Base-by-base conservation (phyloP, 2,329 filamentous ascomycete genomes). In the Cephalotrichum gorgonifer region DNA sequence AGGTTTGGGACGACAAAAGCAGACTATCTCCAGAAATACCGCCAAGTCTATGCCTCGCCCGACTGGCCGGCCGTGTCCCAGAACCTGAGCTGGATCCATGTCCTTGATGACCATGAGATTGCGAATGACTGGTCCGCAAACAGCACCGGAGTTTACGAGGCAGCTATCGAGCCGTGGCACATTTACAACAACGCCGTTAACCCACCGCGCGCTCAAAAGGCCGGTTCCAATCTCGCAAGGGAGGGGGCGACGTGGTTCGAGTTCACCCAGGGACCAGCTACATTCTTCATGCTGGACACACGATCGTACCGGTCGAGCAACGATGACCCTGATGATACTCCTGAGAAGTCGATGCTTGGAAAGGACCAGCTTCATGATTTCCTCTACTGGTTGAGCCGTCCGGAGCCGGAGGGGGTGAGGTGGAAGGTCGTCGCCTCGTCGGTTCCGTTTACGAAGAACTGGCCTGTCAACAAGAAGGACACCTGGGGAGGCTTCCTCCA, bases 381-480 rank as follows among this genome's bases (percentile, higher is more conserved):
- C 2, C 70, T 96, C 5, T 73, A 74, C 4, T 98, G 86, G 76
- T 74, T 98, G 20, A 71, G 72, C 11, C 79, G 77, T 1, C 81
- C 86, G 1, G 85, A 88, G 54, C 84, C 86, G 0, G 70, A 71
- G 27, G 88, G 88, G 1, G 83, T 96, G 0, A 83, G 84, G 59
- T 98, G 93, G 91, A 97, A 97, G 69, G 82, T 98, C 57, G 73
- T 98, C 46, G 83, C 90, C 17, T 90, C 86, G 35, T 90, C 86
- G 17, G 86, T 97, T 5, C 93, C 93, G 0, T 95, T 98, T 62
- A 97, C 93, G 6, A 95, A 95, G 69, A 98, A 98, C 65, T 98
- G 93, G 91, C 85, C 81, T 23, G 79, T 95, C 54, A 91, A 93
- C 54, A 81, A 81, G 2, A 75, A 83, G 53, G 93, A 98, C 61